Base-by-base conservation (phyloP, 768 basidiomycete genomes). In the Gymnopilus dilepis region DNA sequence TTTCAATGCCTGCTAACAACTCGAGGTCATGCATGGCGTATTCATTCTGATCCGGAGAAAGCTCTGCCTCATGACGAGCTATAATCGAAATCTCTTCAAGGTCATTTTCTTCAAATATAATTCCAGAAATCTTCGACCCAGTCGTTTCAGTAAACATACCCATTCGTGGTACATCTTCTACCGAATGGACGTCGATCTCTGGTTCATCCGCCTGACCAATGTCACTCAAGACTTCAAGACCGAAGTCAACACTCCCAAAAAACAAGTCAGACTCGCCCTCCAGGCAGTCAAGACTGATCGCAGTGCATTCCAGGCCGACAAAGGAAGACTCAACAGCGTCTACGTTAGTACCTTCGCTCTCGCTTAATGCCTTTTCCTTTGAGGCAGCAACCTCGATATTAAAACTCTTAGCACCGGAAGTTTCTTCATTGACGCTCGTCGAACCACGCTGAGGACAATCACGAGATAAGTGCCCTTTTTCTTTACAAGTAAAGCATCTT, bases 351-450 rank as follows among this genome's bases (percentile, higher is more conserved):
- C 31, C 38, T 28, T 37, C 45, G 1, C 38, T 6, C 17, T 30
- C 26, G 9, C 15, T 21, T 17, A 58, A 37, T 17, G 6, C 30
- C 6, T 22, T 26, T 22, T 58, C 40, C 26, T 58, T 58, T 9
- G 26, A 34, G 28, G 30, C 47, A 34, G 45, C 34, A 7, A 58
- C 45, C 24, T 58, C 57, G n/a, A 48, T 47, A 21, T 50, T 58
- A n/a, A 48, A 48, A 17, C 56, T 58, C 30, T 58, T 58, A 7
- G 24, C n/a, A 11, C 56, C 56, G 3, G 56, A 43, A 4, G 43
- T 30, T 37, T 58, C 50, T 6, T 45, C 57, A 17, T 2, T 12
- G 6, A 28, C 31, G 19, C 19, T 31, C 4, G 28, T 30, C 3
- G 47, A 50, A 6, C 19, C 6, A 4, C 9, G 7, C 13, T 31